phyloP scores from a whole-genome alignment of 805 yeast genomes.

The Citeromyces matritensis region DNA sequence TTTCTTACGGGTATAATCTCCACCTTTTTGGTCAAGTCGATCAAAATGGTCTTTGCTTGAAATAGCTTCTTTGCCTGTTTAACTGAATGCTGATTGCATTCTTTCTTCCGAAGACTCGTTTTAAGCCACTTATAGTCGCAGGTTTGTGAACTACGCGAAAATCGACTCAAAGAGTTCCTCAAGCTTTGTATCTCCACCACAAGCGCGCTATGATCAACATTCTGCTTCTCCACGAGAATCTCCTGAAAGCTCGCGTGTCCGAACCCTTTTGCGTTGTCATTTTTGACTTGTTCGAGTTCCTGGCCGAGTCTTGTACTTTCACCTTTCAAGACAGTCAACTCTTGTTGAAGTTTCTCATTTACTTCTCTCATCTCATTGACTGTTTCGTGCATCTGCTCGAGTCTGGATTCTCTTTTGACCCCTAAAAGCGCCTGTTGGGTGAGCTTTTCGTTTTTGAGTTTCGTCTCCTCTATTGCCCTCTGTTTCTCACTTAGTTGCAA shows the following conservation, averaged over 20 bases:
- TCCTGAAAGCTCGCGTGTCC: constrained; percentile 14
- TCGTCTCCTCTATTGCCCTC: constrained; percentile 21
- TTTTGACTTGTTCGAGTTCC: constrained; percentile 6
- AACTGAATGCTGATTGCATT: neutral
- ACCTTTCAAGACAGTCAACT: constrained; percentile 9
- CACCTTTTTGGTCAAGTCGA: constrained; percentile 2
- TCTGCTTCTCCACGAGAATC: constrained; percentile 17
- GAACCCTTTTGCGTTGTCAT: constrained; percentile 9
- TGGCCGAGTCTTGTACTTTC: constrained; percentile 8
- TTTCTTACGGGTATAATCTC: constrained; percentile 3
- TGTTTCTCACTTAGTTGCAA: constrained; percentile 2
- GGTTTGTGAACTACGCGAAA: constrained; percentile 3
- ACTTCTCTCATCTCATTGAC: constrained; percentile 2
- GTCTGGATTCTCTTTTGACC: constrained; percentile 4
- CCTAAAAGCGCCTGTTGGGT: constrained; percentile 13
- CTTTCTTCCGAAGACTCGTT: neutral
- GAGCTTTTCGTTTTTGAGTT: constrained; percentile 16
- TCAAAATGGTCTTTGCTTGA: neutral
- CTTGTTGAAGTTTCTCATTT: constrained; percentile 4
- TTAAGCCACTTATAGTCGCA: constrained; percentile 1
- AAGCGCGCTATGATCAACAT: constrained; percentile 17
- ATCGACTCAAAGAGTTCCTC: constrained; percentile 15
- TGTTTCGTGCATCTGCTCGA: too few species aligned
- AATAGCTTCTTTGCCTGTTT: neutral
- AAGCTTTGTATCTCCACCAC: constrained; percentile 28